Evolutionary conservation across 768 basidiomycete genomes (phyloP).

Genomic region (Collybia nuda): DNA sequence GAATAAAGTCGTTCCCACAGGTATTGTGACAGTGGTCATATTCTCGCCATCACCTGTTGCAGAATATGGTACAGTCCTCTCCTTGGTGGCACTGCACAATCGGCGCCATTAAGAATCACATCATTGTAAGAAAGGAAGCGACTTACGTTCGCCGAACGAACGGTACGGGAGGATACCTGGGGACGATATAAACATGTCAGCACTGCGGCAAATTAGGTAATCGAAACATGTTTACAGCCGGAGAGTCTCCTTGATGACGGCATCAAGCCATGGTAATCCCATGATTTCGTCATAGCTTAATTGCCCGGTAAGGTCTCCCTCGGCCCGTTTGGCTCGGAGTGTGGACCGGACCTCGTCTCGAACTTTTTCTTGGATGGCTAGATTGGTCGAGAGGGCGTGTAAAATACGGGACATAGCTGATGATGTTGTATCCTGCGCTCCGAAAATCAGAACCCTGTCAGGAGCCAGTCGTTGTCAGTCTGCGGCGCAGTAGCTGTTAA

Average conservation of each 20-base stretch:
- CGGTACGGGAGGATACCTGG: constrained; percentile 45
- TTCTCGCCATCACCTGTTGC: constrained; percentile 17
- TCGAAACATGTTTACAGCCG: constrained; percentile 30
- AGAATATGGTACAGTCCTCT: constrained; percentile 41
- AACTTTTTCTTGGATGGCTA: constrained; percentile 36
- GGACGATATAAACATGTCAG: not conserved
- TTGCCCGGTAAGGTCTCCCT: constrained; percentile 13
- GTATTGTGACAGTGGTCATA: constrained; percentile 36
- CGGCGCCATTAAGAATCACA: not conserved
- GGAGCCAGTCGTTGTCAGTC: not conserved
- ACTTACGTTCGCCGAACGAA: constrained; percentile 45
- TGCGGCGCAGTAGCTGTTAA: not conserved
- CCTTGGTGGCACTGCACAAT: constrained; percentile 36
- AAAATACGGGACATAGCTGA: constrained; percentile 43
- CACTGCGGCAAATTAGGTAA: not conserved
- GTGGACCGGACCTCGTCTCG: constrained; percentile 34
- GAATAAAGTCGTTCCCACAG: constrained; percentile 47
- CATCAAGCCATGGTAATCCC: constrained; percentile 39
- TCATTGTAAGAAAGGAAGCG: not conserved
- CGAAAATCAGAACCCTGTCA: constrained; percentile 45
- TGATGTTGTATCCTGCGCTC: constrained; percentile 50
- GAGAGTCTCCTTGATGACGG: constrained; percentile 47
- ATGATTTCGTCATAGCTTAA: constrained; percentile 36
- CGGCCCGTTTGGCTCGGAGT: constrained; percentile 14
- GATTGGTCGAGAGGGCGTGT: constrained; percentile 33